Evolutionary conservation across 2,329 filamentous ascomycete genomes (phyloP).

Genomic region (Cadophora luteo-olivacea): DNA sequence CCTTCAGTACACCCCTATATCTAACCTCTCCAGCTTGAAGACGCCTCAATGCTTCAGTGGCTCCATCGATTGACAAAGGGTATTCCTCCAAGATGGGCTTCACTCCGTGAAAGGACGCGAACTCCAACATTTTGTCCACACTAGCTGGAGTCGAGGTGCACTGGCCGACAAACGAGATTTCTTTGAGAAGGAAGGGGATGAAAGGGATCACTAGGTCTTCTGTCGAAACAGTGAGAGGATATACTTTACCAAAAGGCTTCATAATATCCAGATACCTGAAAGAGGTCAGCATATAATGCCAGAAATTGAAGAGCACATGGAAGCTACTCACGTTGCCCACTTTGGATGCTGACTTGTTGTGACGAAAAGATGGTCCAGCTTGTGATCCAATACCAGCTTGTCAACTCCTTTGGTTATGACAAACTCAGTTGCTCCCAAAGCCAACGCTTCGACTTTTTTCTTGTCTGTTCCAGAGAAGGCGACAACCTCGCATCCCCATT

Average conservation of each 20-base stretch:
- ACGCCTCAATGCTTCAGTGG: conserved; percentile 27
- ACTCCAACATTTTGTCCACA: conserved; percentile 54
- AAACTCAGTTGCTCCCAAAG: conserved; percentile 62
- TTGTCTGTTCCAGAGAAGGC: conserved; percentile 63
- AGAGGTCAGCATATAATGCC: background rate
- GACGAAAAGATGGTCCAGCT: conserved; percentile 25
- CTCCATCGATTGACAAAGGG: conserved; percentile 30
- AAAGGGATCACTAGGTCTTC: conserved; percentile 63
- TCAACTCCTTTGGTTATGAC: conserved; percentile 51
- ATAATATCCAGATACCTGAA: conserved; percentile 43
- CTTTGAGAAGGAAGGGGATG: conserved; percentile 48
- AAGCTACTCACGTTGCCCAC: conserved; percentile 39
- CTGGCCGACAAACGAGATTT: conserved; percentile 46
- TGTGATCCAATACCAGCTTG: conserved; percentile 27
- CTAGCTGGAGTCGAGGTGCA: conserved; percentile 10
- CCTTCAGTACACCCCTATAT: conserved; percentile 32
- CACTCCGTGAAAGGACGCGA: conserved; percentile 60
- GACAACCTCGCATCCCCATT: conserved; percentile 67
- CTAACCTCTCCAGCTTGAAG: conserved; percentile 25
- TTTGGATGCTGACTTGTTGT: conserved; percentile 43
- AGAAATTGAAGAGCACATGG: background rate
- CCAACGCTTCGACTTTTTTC: conserved; percentile 63
- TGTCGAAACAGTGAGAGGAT: conserved; percentile 59
- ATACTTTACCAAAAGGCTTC: conserved; percentile 53
- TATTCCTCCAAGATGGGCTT: conserved; percentile 52